Percentiles rank a stretch among this genome's conserved stretches.
phyloP scores from a whole-genome alignment of 2,329 filamentous ascomycete genomes.

The Diaporthe sp. region DNA sequence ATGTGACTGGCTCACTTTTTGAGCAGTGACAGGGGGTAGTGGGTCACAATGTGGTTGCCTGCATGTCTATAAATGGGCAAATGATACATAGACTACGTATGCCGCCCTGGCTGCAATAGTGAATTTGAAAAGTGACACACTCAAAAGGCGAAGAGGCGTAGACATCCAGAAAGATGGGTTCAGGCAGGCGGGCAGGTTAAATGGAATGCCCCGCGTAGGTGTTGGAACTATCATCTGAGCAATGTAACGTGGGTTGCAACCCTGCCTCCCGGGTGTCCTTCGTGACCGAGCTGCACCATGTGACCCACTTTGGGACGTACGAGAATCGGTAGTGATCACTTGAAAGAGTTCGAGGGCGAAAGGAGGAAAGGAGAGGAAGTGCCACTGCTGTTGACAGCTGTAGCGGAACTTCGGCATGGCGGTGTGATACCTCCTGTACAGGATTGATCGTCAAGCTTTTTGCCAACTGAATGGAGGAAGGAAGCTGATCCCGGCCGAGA shows the following conservation, averaged over 20 bases:
- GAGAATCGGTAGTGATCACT: not conserved
- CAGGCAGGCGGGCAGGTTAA: not conserved
- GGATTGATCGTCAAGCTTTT: not conserved
- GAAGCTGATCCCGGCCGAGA: not conserved
- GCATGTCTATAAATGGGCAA: conserved; percentile 27
- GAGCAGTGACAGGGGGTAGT: not conserved
- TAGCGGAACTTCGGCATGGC: not conserved
- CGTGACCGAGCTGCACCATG: not conserved
- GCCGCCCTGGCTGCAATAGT: not conserved
- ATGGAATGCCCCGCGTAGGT: not conserved
- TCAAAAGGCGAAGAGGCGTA: not conserved
- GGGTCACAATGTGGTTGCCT: conserved; percentile 24
- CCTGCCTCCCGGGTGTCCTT: not conserved
- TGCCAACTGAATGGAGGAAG: not conserved
- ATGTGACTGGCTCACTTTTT: not conserved
- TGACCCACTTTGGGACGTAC: not conserved
- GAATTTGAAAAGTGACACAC: not conserved
- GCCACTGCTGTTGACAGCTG: not conserved
- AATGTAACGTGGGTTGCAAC: conserved; percentile 24
- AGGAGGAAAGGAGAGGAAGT: not conserved
- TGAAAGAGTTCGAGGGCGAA: not conserved
- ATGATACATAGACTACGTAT: not conserved
- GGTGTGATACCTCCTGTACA: not conserved
- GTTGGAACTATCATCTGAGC: conserved; percentile 8
- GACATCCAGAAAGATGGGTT: not conserved